Evolutionary conservation across 805 yeast species (phyloP).

Genomic region (Barnettozyma pratensis): DNA sequence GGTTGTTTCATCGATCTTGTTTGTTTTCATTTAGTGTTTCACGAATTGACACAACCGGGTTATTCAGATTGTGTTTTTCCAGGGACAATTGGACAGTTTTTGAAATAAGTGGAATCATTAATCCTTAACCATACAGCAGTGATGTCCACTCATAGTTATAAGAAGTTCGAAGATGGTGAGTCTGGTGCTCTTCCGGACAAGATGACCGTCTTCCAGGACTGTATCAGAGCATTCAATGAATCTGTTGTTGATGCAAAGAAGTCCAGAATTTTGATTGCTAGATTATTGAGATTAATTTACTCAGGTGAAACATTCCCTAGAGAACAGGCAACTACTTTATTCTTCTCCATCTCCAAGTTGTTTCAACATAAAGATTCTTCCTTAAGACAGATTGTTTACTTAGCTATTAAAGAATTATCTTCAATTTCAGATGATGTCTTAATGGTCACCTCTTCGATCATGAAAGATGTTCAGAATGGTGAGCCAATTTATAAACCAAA

Average conservation of each 20-base stretch:
- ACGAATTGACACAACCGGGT: not conserved
- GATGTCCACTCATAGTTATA: slow-evolving; percentile 82
- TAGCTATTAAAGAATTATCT: slow-evolving; percentile 89
- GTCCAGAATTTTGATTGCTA: slow-evolving; percentile 78
- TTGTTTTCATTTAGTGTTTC: not conserved
- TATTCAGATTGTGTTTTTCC: not conserved
- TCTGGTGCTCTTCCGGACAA: slow-evolving; percentile 76
- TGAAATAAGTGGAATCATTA: not conserved
- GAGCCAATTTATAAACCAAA: slow-evolving; percentile 85
- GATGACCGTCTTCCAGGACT: slow-evolving; percentile 96
- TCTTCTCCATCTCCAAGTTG: slow-evolving; percentile 89
- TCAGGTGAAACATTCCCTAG: slow-evolving; percentile 84
- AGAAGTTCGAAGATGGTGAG: slow-evolving; percentile 75
- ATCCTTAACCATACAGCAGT: not conserved
- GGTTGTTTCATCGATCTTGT: not conserved
- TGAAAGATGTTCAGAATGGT: slow-evolving; percentile 95
- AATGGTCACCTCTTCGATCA: slow-evolving; percentile 96
- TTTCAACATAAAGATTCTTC: slow-evolving; percentile 88
- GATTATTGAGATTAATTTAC: slow-evolving; percentile 75
- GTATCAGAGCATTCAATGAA: slow-evolving; percentile 87
- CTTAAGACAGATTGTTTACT: slow-evolving; percentile 87
- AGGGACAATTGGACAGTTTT: not conserved
- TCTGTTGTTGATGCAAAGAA: slow-evolving; percentile 83
- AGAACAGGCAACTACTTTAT: slow-evolving; percentile 86
- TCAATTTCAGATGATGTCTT: slow-evolving; percentile 82